phyloP scores from a whole-genome alignment of 2,329 filamentous ascomycete species.

The Aspergillus clavatus region DNA sequence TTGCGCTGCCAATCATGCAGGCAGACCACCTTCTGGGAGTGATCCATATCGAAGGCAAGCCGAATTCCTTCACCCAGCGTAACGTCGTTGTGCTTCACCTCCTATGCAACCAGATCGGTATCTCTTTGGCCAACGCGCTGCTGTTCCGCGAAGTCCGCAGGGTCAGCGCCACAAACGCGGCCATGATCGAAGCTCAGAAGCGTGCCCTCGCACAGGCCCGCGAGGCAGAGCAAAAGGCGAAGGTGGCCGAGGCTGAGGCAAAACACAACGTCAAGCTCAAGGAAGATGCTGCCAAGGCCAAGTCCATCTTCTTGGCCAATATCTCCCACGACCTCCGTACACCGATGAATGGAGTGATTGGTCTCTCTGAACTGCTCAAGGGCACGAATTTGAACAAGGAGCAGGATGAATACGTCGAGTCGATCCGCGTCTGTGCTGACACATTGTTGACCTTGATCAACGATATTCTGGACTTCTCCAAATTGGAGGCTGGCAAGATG shows the following conservation, averaged over 20 bases:
- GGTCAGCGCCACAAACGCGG: slow-evolving; percentile 58
- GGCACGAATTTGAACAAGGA: slow-evolving; percentile 52
- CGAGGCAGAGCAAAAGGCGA: slow-evolving; percentile 60
- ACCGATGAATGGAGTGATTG: slow-evolving; percentile 89
- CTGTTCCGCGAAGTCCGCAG: slow-evolving; percentile 58
- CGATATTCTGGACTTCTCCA: slow-evolving; percentile 85
- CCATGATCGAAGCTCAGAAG: slow-evolving; percentile 63
- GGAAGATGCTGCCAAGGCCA: slow-evolving; percentile 64
- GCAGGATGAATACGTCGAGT: slow-evolving; percentile 59
- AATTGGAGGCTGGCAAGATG: slow-evolving; percentile 82
- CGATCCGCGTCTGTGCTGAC: slow-evolving; percentile 62
- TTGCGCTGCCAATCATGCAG: slow-evolving; percentile 59
- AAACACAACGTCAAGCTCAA: slow-evolving; percentile 62
- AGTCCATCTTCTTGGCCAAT: slow-evolving; percentile 95
- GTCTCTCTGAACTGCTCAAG: slow-evolving; percentile 61
- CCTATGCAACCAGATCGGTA: slow-evolving; percentile 60
- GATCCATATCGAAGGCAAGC: slow-evolving; percentile 59
- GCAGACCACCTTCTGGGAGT: slow-evolving; percentile 56
- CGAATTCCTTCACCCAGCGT: slow-evolving; percentile 61
- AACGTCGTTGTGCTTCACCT: slow-evolving; percentile 50
- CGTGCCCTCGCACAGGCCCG: slow-evolving; percentile 57
- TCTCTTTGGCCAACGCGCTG: slow-evolving; percentile 60
- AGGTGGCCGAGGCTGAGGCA: slow-evolving; percentile 59
- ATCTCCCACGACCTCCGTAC: slow-evolving; percentile 87
- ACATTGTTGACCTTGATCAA: slow-evolving; percentile 83